Percentiles rank a stretch among this genome's conserved stretches.
These are phyloP conservation scores for Mucor plumbeus DNA, from an alignment of 371 early-diverging fungal genomes.

Conservation along the genomic window DNA sequence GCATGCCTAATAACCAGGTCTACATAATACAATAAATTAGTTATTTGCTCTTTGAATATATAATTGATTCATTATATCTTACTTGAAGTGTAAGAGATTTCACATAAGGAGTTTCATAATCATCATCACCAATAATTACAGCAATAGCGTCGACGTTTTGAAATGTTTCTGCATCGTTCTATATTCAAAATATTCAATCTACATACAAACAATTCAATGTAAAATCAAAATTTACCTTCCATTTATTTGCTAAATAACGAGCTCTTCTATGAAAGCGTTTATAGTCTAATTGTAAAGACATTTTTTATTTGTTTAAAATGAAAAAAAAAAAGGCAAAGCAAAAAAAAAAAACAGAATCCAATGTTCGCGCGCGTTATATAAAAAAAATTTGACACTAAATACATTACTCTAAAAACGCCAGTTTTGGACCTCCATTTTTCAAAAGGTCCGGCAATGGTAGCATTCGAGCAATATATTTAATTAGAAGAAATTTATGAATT, in stretches of 20 bases:
- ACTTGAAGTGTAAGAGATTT: conserved; percentile 72
- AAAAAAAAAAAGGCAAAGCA: background rate
- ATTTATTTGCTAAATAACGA: conserved; percentile 53
- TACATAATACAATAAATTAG: conserved; percentile 35
- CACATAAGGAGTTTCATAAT: conserved; percentile 71
- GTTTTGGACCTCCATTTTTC: no score
- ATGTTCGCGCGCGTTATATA: background rate
- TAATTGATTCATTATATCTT: conserved; percentile 17
- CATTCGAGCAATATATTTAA: no score
- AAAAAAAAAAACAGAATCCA: background rate
- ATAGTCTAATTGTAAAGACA: conserved; percentile 56
- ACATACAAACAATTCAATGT: conserved; percentile 20
- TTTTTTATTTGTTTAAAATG: background rate
- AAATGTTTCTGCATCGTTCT: conserved; percentile 48
- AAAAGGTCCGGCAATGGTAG: no score
- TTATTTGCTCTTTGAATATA: background rate
- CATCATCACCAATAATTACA: conserved; percentile 64
- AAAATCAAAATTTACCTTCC: conserved; percentile 53
- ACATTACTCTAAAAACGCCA: no score
- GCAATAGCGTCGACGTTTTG: conserved; percentile 68
- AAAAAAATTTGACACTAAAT: conserved; percentile 7
- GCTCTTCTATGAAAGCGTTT: conserved; percentile 68
- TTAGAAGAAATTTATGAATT: no score
- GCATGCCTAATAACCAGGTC: conserved; percentile 95
- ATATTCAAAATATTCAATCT: background rate